Conservation (phyloP, 176 grass and related monocot species). For the Puccinellia tenuiflora region DNA sequence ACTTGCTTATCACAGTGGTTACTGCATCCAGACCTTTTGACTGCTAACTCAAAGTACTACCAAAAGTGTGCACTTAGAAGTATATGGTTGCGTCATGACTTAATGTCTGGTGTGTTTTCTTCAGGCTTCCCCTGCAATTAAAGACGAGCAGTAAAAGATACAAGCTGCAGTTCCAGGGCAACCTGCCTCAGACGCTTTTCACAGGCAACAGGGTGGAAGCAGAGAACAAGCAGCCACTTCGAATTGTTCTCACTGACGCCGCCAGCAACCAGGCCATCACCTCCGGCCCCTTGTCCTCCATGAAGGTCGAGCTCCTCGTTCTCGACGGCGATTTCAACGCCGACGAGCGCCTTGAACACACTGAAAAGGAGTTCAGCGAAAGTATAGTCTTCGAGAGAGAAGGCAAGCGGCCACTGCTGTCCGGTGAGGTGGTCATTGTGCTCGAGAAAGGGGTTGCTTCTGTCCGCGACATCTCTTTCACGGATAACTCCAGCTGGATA, state of each 20-base stretch:
- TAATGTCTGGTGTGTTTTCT: slow-evolving; percentile 22
- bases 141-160: slow-evolving; percentile 53
- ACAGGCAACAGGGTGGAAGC: slow-evolving; percentile 68
- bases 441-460: slow-evolving; percentile 65
- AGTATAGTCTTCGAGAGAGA: slow-evolving; percentile 78
- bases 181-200: slow-evolving; percentile 68
- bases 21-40: slow-evolving; percentile 9
- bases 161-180: slow-evolving; percentile 66
- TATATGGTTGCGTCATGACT: slow-evolving; percentile 3
- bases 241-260: slow-evolving; percentile 59
- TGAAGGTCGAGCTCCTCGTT: slow-evolving; percentile 76
- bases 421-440: slow-evolving; percentile 60
- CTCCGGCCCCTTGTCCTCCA: slow-evolving; percentile 39
- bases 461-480: slow-evolving; percentile 64
- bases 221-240: slow-evolving; percentile 53
- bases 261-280: slow-evolving; percentile 43
- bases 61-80: neutral
- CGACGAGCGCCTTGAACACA: slow-evolving; percentile 62
- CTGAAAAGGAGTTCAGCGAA: slow-evolving; percentile 71
- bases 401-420: slow-evolving; percentile 68
- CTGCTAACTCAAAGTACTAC: slow-evolving; percentile 5
- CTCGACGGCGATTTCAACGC: slow-evolving; percentile 91
- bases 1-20: neutral
- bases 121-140: slow-evolving; percentile 44
- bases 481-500: slow-evolving; percentile 92